Conservation (phyloP, 2,329 filamentous ascomycete genomes). For the Cladosporium velox region DNA sequence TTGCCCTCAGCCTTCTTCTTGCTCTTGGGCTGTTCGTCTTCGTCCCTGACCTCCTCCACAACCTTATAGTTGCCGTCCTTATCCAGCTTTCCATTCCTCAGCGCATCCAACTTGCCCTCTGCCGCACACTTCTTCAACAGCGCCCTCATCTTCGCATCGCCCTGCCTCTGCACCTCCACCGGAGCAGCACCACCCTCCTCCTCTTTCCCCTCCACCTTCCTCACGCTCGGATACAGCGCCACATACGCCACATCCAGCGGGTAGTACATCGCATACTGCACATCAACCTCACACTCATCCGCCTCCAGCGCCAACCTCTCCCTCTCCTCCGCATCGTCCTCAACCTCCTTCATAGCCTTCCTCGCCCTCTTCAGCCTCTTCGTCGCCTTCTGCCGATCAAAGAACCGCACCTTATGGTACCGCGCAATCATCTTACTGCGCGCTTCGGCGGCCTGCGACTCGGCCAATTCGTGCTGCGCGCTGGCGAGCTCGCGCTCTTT, state of each 20-base stretch:
- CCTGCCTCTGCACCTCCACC: conserved; percentile 40
- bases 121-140: conserved; percentile 66
- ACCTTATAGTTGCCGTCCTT: conserved; percentile 20
- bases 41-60: neutral
- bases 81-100: conserved; percentile 56
- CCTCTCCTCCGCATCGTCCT: conserved; percentile 39
- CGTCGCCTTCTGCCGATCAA: conserved; percentile 76
- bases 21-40: conserved; percentile 3
- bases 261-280: conserved; percentile 73
- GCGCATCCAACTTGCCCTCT: conserved; percentile 56
- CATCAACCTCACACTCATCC: conserved; percentile 64
- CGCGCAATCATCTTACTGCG: conserved; percentile 71
- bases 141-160: conserved; percentile 65
- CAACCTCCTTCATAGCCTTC: conserved; percentile 57
- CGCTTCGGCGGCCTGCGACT: conserved; percentile 61
- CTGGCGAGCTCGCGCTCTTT: conserved; percentile 71
- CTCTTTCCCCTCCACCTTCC: conserved; percentile 36
- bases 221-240: conserved; percentile 49
- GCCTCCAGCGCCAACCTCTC: conserved; percentile 27
- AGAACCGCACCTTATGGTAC: conserved; percentile 84
- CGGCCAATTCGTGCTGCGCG: conserved; percentile 64
- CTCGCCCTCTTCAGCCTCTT: conserved; percentile 66
- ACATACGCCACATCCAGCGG: conserved; percentile 72
- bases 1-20: conserved; percentile 14
- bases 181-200: conserved; percentile 32